Evolutionary conservation across 352 stramenopile species (phyloP), one percentile per base, ranked within the genome.

Genomic region (Phytophthora tubulina): DNA sequence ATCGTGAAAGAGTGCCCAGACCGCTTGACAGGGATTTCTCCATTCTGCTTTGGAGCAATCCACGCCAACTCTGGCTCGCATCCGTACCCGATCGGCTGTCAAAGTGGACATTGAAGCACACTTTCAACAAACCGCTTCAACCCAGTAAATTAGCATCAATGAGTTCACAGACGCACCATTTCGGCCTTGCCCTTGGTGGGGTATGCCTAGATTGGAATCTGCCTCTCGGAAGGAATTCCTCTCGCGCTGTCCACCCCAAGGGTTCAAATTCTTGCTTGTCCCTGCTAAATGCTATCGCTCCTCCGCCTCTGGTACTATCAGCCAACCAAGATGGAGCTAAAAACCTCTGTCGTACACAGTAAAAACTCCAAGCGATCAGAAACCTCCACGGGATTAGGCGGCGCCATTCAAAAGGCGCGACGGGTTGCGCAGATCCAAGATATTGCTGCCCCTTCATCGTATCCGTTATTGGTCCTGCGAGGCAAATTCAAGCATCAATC

Each of bases 1-100:
- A 98, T 76, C 9, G 95, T 98, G 72, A 99, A 98, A 21, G 94
- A 97, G 75, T 99, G 96, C 6, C 97, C 96, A 2, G 96, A 99
- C 46, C 96, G 85, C 75, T 98, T 98, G 6, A 96, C 87, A 9
- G 97, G 97, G 17, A 98, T 81, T 42, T 99, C 95, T 38, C 96
- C 97, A 52, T 82, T 90, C 71, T 98, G 97, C 62, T 95, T 97
- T 44, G 92, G 91, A 39, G 79, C 76, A 50, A 89, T 75, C 96
- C 97, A 99, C 27, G 73, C 67, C 67, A 98, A 87, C 78, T 98
- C 91, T 3, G 94, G 90, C 63, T 96, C 87, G 65, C 80, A 88
- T 64, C 88, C 89, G 64, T 85, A 96, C 39, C 89, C 87, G 60
- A 95, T 92, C 57, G 87, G 87, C 89, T 96, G 66, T 33, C 35